phyloP scores from a whole-genome alignment of 352 stramenopile genomes.

The Phytophthora meadii region DNA sequence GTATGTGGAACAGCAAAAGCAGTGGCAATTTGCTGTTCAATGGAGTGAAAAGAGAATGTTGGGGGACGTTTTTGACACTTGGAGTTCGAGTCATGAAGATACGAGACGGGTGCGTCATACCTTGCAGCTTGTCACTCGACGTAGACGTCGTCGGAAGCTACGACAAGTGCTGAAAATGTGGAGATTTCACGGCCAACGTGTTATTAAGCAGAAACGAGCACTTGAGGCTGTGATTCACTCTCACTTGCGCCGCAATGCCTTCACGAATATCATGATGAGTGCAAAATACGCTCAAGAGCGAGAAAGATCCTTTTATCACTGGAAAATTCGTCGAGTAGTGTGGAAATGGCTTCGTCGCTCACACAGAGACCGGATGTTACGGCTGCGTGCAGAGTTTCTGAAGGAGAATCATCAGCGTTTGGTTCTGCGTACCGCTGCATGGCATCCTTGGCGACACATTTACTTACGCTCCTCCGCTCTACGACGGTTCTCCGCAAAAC shows the following conservation, averaged over 20 bases:
- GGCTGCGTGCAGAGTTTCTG: slow-evolving; percentile 25
- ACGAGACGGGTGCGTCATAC: slow-evolving; percentile 12
- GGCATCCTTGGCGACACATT: slow-evolving; percentile 16
- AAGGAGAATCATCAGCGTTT: slow-evolving; percentile 27
- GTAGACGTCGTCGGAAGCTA: slow-evolving; percentile 25
- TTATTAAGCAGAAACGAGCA: slow-evolving; percentile 7
- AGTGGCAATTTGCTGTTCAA: slow-evolving; percentile 29
- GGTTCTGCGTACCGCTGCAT: slow-evolving; percentile 16
- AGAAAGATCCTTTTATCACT: slow-evolving; percentile 13
- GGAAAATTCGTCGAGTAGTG: slow-evolving; percentile 27
- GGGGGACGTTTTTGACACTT: slow-evolving; percentile 26
- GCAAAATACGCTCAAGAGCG: slow-evolving; percentile 4
- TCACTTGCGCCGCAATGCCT: slow-evolving; percentile 22
- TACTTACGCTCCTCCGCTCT: slow-evolving; percentile 9
- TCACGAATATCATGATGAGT: slow-evolving; percentile 9
- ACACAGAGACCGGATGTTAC: slow-evolving; percentile 19
- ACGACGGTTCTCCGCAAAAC: slow-evolving; percentile 8
- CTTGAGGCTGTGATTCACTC: slow-evolving; percentile 17
- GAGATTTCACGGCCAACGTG: slow-evolving; percentile 1
- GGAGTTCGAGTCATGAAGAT: slow-evolving; percentile 20
- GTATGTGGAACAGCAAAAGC: slow-evolving; percentile 23
- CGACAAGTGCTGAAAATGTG: slow-evolving; percentile 16
- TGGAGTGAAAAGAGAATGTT: slow-evolving; percentile 28
- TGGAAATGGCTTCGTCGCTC: slow-evolving; percentile 34
- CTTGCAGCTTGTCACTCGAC: slow-evolving; percentile 25